Evolutionary conservation across 2,329 filamentous ascomycete genomes (phyloP).

Genomic region (Alternaria metachromatica): DNA sequence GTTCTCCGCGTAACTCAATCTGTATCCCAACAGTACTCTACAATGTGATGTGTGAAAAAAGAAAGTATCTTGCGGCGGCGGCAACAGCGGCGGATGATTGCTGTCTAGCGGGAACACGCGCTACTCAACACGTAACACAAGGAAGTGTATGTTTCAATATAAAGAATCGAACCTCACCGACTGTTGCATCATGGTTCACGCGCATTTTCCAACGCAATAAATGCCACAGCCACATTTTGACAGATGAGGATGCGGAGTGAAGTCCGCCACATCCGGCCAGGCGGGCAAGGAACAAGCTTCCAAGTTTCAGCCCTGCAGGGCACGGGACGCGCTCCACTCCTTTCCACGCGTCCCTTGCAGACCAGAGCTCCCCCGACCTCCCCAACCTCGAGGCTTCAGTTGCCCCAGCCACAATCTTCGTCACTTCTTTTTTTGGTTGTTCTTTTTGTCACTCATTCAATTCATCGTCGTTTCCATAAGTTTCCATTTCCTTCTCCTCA

Average conservation of each 20-base stretch:
- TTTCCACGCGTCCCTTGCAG: conserved; percentile 24
- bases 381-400: conserved; percentile 3
- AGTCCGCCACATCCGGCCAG: conserved; percentile 6
- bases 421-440: not conserved
- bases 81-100: not conserved
- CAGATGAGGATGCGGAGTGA: not conserved
- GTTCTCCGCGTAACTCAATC: not conserved
- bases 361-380: conserved; percentile 21
- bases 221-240: conserved; percentile 2
- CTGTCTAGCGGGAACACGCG: conserved; percentile 6
- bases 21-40: not conserved
- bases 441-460: not conserved
- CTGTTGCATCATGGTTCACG: not conserved
- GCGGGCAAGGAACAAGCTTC: conserved; percentile 9
- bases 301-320: conserved; percentile 15
- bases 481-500: not conserved
- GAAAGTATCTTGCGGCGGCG: not conserved
- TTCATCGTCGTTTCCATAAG: not conserved
- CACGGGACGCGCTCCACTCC: conserved; percentile 6
- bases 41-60: not conserved
- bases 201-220: not conserved
- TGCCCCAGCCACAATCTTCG: conserved; percentile 21
- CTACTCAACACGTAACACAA: not conserved
- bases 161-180: not conserved
- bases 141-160: conserved; percentile 8